Percentiles rank a stretch among this genome's conserved stretches.
Conservation (phyloP, 176 grass and related monocot genomes). For the Chrysopogon serrulatus region DNA sequence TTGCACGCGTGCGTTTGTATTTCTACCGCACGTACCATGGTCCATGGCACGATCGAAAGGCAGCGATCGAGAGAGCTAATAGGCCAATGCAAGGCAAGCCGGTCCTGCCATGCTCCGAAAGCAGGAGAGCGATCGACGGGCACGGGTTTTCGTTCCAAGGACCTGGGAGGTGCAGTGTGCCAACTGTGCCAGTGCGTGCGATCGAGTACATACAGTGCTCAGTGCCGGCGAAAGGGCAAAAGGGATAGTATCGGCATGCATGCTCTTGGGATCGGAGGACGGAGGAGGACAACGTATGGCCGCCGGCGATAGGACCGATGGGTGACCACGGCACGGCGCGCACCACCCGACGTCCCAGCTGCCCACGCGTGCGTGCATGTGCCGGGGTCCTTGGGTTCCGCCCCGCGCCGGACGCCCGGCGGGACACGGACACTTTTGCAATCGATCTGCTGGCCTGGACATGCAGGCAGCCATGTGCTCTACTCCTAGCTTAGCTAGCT, state of each 20-base stretch:
- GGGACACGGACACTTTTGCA: neutral
- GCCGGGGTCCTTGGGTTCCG: conserved; percentile 11
- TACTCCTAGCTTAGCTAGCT: neutral
- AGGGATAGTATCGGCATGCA: neutral
- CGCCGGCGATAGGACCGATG: neutral
- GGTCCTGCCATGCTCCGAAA: neutral
- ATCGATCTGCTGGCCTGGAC: too few species aligned
- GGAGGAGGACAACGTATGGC: too few species aligned
- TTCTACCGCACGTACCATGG: neutral
- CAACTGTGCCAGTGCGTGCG: neutral
- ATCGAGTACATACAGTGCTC: too few species aligned
- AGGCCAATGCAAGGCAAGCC: neutral
- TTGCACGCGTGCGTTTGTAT: neutral
- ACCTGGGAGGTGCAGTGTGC: conserved; percentile 24
- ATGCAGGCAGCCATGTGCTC: conserved; percentile 26
- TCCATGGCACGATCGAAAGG: neutral
- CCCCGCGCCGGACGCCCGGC: neutral
- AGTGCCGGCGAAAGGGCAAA: too few species aligned
- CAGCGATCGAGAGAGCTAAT: neutral
- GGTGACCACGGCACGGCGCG: neutral
- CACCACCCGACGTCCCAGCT: neutral
- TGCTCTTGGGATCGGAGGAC: too few species aligned
- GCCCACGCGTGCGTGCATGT: neutral
- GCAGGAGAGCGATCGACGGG: neutral
- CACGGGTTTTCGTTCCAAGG: conserved; percentile 33